Conservation (phyloP, 176 grass and related monocot genomes). For the Cymbopogon citratus region DNA sequence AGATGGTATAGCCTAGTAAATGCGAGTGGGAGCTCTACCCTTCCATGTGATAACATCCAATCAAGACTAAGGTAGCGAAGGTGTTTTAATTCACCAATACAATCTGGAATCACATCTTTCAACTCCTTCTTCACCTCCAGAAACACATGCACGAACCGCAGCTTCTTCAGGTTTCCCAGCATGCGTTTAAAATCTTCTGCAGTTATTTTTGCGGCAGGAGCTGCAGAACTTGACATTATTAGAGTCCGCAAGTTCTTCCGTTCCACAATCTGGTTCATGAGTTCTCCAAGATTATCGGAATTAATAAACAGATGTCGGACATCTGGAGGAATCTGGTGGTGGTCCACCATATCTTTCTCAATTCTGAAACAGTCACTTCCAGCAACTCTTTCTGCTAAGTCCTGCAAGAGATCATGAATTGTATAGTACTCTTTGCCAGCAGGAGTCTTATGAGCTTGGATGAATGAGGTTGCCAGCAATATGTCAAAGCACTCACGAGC, state of each 20-base stretch:
- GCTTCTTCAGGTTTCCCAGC: too few species aligned
- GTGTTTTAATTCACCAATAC: constrained; percentile 12
- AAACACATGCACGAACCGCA: too few species aligned
- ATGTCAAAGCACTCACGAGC: not conserved
- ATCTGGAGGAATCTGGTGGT: too few species aligned
- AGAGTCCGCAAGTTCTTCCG: too few species aligned
- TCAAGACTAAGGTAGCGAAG: not conserved
- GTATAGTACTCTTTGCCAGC: not conserved
- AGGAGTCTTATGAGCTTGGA: not conserved
- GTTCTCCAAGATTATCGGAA: too few species aligned
- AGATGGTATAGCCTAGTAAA: constrained; percentile 34
- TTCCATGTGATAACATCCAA: accelerated
- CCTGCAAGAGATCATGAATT: constrained; percentile 36
- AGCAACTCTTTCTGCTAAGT: constrained; percentile 20
- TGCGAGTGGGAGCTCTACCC: not conserved
- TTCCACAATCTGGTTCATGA: too few species aligned
- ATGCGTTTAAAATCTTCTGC: too few species aligned
- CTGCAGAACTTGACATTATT: too few species aligned
- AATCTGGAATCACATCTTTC: not conserved
- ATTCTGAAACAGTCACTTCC: constrained; percentile 4
- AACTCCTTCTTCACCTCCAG: too few species aligned
- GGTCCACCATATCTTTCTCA: too few species aligned
- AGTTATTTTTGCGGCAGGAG: too few species aligned
- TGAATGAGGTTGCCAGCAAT: constrained; percentile 28
- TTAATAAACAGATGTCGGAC: too few species aligned